These are phyloP conservation scores for Silybum marianum DNA, from an alignment of 129 eudicot species.

Conservation along the genomic window DNA sequence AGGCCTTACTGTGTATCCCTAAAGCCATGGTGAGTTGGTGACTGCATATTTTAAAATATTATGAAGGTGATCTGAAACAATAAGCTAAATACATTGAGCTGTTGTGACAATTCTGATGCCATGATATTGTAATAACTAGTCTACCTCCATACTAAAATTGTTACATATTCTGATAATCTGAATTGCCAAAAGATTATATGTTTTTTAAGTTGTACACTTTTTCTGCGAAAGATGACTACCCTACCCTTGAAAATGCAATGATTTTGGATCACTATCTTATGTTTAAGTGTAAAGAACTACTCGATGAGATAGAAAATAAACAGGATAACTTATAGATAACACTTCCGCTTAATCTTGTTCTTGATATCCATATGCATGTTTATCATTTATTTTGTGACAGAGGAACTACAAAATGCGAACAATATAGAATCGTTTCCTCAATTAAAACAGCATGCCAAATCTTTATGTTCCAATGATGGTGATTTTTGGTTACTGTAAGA, in stretches of 20 bases:
- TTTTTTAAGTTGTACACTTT: background rate
- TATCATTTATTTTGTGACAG: background rate
- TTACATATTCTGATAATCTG: background rate
- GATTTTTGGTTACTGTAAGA: slow-evolving; percentile 10
- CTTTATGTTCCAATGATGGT: background rate
- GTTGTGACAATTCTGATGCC: background rate
- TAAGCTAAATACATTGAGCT: no score
- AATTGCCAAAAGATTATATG: background rate
- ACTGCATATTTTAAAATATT: background rate
- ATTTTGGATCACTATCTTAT: background rate
- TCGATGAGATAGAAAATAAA: background rate
- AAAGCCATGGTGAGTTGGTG: background rate
- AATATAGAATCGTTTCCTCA: background rate
- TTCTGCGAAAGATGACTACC: background rate
- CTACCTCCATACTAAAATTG: background rate
- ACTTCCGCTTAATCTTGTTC: background rate
- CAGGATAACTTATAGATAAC: background rate
- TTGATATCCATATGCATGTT: background rate
- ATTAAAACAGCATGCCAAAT: background rate
- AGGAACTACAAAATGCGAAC: background rate
- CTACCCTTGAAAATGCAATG: background rate
- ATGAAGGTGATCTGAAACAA: background rate
- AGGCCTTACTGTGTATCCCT: background rate
- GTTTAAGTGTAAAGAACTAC: background rate
- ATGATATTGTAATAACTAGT: background rate